phyloP scores from a whole-genome alignment of 345 rosid genomes.

The Lepidium didymum region DNA sequence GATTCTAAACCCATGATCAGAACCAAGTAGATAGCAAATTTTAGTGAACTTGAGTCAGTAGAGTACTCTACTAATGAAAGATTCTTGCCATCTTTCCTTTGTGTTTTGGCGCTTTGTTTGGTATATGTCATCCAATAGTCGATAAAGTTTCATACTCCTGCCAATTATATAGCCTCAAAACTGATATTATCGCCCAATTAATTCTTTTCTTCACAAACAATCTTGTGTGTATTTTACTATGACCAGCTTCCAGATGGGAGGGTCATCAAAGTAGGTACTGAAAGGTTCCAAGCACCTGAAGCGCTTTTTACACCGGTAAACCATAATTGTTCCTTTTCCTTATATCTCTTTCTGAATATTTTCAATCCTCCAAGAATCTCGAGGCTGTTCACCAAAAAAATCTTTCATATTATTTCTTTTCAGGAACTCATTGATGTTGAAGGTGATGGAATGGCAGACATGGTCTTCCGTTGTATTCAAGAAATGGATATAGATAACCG shows the following conservation, averaged over 20 bases:
- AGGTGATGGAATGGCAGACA: slow-evolving; percentile 99
- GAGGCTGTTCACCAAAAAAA: background rate
- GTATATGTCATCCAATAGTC: background rate
- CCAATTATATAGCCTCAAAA: background rate
- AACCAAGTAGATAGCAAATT: background rate
- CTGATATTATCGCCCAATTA: background rate
- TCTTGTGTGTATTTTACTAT: background rate
- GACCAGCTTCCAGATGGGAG: slow-evolving; percentile 96
- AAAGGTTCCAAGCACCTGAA: slow-evolving; percentile 97
- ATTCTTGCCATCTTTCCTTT: background rate
- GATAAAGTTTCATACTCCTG: background rate
- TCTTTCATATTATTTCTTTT: background rate
- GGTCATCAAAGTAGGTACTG: slow-evolving; percentile 95
- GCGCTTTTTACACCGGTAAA: slow-evolving; percentile 97
- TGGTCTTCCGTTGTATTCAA: slow-evolving; percentile 98
- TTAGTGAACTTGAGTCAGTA: background rate
- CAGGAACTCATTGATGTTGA: slow-evolving; percentile 97
- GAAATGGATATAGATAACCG: slow-evolving; percentile 99
- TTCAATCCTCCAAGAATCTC: background rate
- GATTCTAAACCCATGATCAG: background rate
- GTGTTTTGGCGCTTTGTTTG: background rate
- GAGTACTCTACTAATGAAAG: background rate
- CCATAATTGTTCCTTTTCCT: background rate
- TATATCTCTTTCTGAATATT: background rate
- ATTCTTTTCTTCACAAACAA: background rate